Evolutionary conservation across 2,329 filamentous ascomycete genomes (phyloP).

Genomic region (Trichoderma koningiopsis): DNA sequence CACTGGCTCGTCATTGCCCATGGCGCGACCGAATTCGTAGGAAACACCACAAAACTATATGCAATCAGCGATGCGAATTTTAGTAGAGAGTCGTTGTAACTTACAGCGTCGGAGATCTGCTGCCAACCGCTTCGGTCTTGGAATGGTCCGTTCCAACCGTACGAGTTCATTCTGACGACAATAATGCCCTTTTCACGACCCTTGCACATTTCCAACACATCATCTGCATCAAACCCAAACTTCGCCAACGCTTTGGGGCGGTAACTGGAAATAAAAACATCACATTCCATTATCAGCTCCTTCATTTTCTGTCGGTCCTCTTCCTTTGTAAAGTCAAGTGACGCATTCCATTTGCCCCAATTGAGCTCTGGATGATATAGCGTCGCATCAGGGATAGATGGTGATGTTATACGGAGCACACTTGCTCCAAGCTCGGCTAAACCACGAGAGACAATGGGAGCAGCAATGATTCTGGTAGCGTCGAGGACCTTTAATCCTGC

Average conservation of each 20-base stretch:
- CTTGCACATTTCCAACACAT: background rate
- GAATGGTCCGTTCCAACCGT: slow-evolving; percentile 54
- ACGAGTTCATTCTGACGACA: slow-evolving; percentile 55
- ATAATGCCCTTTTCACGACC: slow-evolving; percentile 34
- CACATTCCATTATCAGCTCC: slow-evolving; percentile 49
- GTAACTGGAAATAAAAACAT: slow-evolving; percentile 64
- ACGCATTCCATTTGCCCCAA: slow-evolving; percentile 61
- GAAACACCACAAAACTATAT: slow-evolving; percentile 43
- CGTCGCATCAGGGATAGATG: background rate
- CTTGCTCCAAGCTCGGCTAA: slow-evolving; percentile 55
- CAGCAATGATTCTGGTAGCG: slow-evolving; percentile 35
- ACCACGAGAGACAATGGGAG: background rate
- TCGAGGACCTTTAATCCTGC: slow-evolving; percentile 54
- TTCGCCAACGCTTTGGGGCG: slow-evolving; percentile 37
- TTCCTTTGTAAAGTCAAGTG: slow-evolving; percentile 50
- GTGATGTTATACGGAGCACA: slow-evolving; percentile 66
- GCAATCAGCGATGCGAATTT: background rate
- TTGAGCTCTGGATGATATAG: slow-evolving; percentile 48
- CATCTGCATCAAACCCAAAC: background rate
- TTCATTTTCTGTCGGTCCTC: slow-evolving; percentile 44
- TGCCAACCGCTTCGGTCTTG: slow-evolving; percentile 53
- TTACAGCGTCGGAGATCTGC: slow-evolving; percentile 52
- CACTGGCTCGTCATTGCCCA: slow-evolving; percentile 37
- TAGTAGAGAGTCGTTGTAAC: background rate
- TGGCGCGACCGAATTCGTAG: slow-evolving; percentile 48